Percentiles rank a stretch among this genome's conserved stretches.
Conservation (phyloP, 495 filamentous ascomycete species). For the Aspergillus egyptiacus region DNA sequence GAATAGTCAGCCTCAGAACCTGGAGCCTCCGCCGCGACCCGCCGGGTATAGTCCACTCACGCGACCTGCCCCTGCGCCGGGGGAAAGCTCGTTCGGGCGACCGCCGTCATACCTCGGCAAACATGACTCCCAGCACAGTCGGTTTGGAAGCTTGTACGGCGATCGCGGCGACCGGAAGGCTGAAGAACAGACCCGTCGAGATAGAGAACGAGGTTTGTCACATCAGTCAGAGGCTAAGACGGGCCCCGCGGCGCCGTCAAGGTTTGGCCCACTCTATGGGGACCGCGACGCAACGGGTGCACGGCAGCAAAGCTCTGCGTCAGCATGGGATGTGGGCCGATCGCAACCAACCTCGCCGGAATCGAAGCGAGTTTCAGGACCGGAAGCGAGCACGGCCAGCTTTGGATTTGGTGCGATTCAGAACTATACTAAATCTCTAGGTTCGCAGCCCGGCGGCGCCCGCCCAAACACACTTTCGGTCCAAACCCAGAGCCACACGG, state of each 20-base stretch:
- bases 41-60: conserved; percentile 38
- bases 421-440: conserved; percentile 44
- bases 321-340: conserved; percentile 36
- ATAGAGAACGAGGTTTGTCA: conserved; percentile 29
- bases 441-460: conserved; percentile 35
- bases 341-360: conserved; percentile 40
- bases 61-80: conserved; percentile 21
- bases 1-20: conserved; percentile 41
- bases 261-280: conserved; percentile 31
- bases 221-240: conserved; percentile 32
- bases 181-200: conserved; percentile 37
- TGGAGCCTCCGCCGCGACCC: conserved; percentile 28
- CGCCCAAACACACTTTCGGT: conserved; percentile 29
- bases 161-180: conserved; percentile 44
- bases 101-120: conserved; percentile 26
- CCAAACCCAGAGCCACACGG: conserved; percentile 32
- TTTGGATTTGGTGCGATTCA: conserved; percentile 46
- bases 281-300: conserved; percentile 29
- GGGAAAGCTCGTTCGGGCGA: conserved; percentile 28
- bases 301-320: conserved; percentile 22
- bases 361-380: conserved; percentile 31
- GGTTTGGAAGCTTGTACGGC: conserved; percentile 30
- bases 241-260: conserved; percentile 15
- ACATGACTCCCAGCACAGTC: conserved; percentile 28
- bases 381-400: conserved; percentile 24